Base-by-base conservation (phyloP, 495 filamentous ascomycete genomes). In the Aspergillus conjunctus region DNA sequence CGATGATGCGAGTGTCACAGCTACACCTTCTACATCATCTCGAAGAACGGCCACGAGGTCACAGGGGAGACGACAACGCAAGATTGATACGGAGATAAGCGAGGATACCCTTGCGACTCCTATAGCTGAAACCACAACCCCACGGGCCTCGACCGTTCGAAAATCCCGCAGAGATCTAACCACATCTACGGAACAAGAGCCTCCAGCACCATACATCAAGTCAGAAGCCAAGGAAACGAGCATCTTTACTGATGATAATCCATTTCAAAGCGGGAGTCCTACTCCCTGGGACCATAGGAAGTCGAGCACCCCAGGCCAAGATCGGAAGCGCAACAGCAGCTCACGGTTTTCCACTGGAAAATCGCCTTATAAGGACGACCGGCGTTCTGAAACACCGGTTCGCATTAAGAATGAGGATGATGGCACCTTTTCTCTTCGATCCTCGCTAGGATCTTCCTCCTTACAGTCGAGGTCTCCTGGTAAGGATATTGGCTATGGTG, bases 221-320 rank as follows among this genome's bases (percentile, higher is more conserved):
- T 69, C 62, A 32, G 68, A 79, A 58, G 64, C 68, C 14, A 69
- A 59, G 20, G 71, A 75, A 12, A 81, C 83, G 20, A 85, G 80
- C 66, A 82, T 89, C 60, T 96, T 98, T 73, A 88, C 87, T 33
- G 79, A 84, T 66, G 92, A 98, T 50, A 98, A 98, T 67, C 93
- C 94, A 1, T 98, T 98, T 66, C 94, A 98, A 70, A 94, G 91
- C 67, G 92, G 91, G 14, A 85, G 84, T 61, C 84, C 87, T 7
- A 72, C 73, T 31, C 63, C 69, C n/a, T 72, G 69, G 49, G 71
- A 69, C 18, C 70, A 64, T 31, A 62, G 62, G 31, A 71, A 18
- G 60, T 37, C 50, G 22, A 60, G 73, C 58, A 65, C 66, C 53
- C 64, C 60, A 55, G 82, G 72, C 55, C 67, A 69, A 20, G 82